Base-by-base conservation (phyloP, 495 filamentous ascomycete genomes). In the Annulohypoxylon nitens region DNA sequence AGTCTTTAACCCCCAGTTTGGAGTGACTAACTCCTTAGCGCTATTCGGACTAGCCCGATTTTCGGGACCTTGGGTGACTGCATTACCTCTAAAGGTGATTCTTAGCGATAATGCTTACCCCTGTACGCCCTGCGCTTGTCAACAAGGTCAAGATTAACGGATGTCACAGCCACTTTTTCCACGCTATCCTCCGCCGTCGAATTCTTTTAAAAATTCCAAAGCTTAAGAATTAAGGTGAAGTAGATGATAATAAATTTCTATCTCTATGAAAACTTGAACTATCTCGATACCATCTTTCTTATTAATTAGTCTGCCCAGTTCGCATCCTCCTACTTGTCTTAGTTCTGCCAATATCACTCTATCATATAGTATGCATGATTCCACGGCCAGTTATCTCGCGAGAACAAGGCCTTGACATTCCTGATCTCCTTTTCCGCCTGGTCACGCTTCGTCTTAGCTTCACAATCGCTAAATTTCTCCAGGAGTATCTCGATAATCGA, bases 11-110 rank as follows among this genome's bases (percentile, higher is more conserved):
- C 14, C 41, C 14, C 16, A 16, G 48, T 20, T 36, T 36, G 18
- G 36, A 57, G 14, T 33, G 34, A 58, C 23, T 20, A 33, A 39
- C 16, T 58, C 7, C 18, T 20, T 57, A 39, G n/a, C 18, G n/a
- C 8, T 16, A 11, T 4, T n/a, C n/a, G 10, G 7, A 30, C 18
- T 26, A 39, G 36, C 37, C 57, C 57, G 57, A 60, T 43, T 14
- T 60, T 60, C 57, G 50, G 57, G 57, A 20, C 2, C 10, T 60
- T 60, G 3, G 3, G 36, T 59, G 55, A 57, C 30, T 57, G 11
- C 11, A 33, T 54, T 25, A n/a, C 50, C 25, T 54, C 25, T 26
- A 25, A 54, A 54, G 25, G n/a, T 57, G 14, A 18, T 36, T 25
- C 30, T n/a, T 57, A 33, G 53, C 48, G 25, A 16, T 37, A 3